These are phyloP conservation scores for Smittium mucronatum DNA, from an alignment of 371 early-diverging fungal genomes.

Conservation along the genomic window DNA sequence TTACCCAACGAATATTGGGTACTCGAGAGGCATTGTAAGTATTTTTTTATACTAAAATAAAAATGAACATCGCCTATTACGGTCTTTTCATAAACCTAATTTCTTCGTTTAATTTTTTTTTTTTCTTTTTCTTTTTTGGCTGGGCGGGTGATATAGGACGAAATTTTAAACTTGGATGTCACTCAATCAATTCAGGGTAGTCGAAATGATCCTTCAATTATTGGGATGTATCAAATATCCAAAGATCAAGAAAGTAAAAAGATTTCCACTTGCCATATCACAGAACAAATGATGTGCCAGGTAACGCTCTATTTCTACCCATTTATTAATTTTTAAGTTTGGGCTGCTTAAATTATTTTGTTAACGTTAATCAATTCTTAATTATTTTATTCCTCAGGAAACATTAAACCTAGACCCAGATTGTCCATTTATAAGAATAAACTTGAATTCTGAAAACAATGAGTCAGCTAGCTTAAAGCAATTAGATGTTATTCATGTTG, in stretches of 20 bases:
- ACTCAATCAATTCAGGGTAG: too few species aligned
- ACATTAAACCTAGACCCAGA: not conserved
- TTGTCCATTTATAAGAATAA: not conserved
- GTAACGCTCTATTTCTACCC: not conserved
- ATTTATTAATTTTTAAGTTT: not conserved
- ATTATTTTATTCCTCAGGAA: not conserved
- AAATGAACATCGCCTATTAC: not conserved
- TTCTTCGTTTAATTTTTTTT: too few species aligned
- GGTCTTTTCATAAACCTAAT: too few species aligned
- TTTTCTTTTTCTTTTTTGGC: too few species aligned
- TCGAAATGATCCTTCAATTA: not conserved
- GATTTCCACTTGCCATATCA: not conserved
- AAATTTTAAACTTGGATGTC: not conserved
- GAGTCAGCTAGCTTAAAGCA: not conserved
- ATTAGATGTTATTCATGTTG: not conserved
- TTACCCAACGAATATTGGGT: not conserved
- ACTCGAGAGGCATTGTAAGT: slow-evolving; percentile 2
- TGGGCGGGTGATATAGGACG: slow-evolving; percentile 3
- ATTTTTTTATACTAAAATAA: too few species aligned
- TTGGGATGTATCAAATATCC: slow-evolving; percentile 7
- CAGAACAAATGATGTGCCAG: slow-evolving; percentile 4
- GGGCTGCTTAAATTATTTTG: too few species aligned
- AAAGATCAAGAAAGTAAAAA: not conserved
- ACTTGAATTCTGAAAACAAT: not conserved
- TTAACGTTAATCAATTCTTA: not conserved